phyloP scores from a whole-genome alignment of 352 stramenopile species.

The Phytopythium delawarense region DNA sequence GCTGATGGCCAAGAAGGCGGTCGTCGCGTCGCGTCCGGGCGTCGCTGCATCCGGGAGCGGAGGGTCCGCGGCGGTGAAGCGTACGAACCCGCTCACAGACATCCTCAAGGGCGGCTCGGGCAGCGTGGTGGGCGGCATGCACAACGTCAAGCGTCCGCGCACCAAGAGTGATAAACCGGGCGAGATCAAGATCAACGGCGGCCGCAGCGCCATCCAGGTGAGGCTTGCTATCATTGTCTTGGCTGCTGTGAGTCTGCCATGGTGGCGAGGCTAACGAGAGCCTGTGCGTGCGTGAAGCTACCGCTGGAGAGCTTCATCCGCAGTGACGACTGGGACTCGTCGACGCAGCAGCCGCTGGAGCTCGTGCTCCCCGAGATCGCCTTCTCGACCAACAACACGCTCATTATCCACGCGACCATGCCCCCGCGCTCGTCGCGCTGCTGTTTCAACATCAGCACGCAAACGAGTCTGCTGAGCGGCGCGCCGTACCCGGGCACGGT shows the following conservation, averaged over 20 bases:
- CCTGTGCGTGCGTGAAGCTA: conserved; percentile 16
- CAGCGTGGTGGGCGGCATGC: conserved; percentile 57
- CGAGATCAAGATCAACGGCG: conserved; percentile 74
- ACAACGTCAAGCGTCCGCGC: conserved; percentile 56
- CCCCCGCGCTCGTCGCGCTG: conserved; percentile 53
- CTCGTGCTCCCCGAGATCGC: conserved; percentile 69
- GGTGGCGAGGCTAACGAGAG: not conserved
- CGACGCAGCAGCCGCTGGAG: conserved; percentile 49
- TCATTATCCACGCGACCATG: conserved; percentile 77
- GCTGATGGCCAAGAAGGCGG: conserved; percentile 72
- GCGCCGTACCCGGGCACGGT: conserved; percentile 71
- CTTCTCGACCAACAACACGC: conserved; percentile 82
- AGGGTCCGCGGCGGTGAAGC: conserved; percentile 44
- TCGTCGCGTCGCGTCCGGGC: conserved; percentile 12
- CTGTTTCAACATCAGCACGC: conserved; percentile 78
- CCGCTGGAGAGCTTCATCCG: conserved; percentile 74
- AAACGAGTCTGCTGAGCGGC: conserved; percentile 63
- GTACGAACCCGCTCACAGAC: conserved; percentile 70
- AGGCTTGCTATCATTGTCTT: not conserved
- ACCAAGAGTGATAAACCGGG: conserved; percentile 71
- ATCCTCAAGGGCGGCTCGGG: conserved; percentile 67
- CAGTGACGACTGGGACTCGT: conserved; percentile 76
- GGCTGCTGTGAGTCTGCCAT: not conserved
- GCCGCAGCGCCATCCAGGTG: conserved; percentile 63
- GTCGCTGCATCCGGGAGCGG: conserved; percentile 9